Base-by-base conservation (phyloP, 2,329 filamentous ascomycete genomes). In the Hypoxylon sp. region DNA sequence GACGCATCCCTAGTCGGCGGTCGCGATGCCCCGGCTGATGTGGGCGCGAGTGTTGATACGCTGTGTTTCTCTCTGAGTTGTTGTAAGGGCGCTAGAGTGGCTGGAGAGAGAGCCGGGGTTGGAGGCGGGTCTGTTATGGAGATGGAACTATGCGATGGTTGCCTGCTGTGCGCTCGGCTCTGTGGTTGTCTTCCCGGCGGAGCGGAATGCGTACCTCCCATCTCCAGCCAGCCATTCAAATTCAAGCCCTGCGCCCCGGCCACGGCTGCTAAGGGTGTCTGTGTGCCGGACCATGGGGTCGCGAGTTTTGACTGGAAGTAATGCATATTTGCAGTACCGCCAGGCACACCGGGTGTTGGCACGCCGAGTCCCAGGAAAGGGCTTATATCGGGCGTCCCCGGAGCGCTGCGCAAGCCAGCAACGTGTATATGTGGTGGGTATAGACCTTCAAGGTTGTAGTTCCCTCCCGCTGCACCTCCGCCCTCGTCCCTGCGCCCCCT, bases 251-350 rank as follows among this genome's bases (percentile, higher is more conserved):
- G 88, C 25, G 90, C 91, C 43, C 92, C 91, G 19, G 92, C 92
- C 52, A 94, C 90, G 53, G 92, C 92, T 5, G 93, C 92, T 30
- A 95, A 84, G 46, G 93, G 93, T 25, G 93, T 95, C 68, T 93
- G 90, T 11, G 91, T 89, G 25, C 93, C 93, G 51, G 91, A 92
- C 70, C 92, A 85, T 2, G 89, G 90, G 25, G 87, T 86, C 7
- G 89, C 88, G 3, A 95, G 84, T 71, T 94, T 92, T 17, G 91
- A 89, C 77, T 94, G 92, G 75, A 96, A 95, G 79, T 95, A 96
- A 77, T 91, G 90, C 74, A 95, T 84, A 73, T 93, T 94, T 10
- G 90, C 90, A 10, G 91, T 91, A 30, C 91, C 91, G 63, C 92
- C 91, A 4, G 91, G 86, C 49, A 91, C 86, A 0, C 88, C 88